Percentiles rank a stretch among this genome's conserved stretches.
Evolutionary conservation across 148 eudicot genomes (phyloP).

Genomic region (Rhododendron ovatum): DNA sequence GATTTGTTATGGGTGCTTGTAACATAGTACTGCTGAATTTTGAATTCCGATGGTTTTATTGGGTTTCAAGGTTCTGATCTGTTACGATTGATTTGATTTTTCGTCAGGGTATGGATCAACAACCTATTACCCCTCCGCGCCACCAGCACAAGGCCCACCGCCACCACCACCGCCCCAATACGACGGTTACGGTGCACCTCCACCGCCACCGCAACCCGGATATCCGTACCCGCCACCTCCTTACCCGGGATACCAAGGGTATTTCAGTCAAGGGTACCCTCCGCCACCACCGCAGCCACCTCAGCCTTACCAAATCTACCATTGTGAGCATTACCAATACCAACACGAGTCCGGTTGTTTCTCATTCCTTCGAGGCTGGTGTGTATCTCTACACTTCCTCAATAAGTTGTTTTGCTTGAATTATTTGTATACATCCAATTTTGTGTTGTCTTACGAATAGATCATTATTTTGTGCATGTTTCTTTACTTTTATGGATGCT

Average conservation of each 20-base stretch:
- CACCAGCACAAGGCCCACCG: slow-evolving; percentile 37
- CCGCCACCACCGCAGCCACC: slow-evolving; percentile 30
- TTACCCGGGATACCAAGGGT: slow-evolving; percentile 49
- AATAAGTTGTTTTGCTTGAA: not conserved
- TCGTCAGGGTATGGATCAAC: slow-evolving; percentile 31
- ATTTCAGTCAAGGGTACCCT: slow-evolving; percentile 52
- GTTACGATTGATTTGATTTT: not conserved
- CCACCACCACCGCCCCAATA: slow-evolving; percentile 8
- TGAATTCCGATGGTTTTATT: not conserved
- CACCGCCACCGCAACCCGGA: slow-evolving; percentile 27
- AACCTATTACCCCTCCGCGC: slow-evolving; percentile 30
- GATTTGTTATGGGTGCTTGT: not conserved
- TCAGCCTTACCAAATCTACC: slow-evolving; percentile 36
- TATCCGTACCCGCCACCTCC: slow-evolving; percentile 35
- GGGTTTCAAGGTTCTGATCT: not conserved
- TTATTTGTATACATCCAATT: not conserved
- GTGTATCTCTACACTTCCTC: slow-evolving; percentile 13
- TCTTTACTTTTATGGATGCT: not conserved
- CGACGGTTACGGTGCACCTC: slow-evolving; percentile 38
- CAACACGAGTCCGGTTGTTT: slow-evolving; percentile 25
- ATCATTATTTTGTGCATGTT: not conserved
- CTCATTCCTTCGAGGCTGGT: slow-evolving; percentile 62
- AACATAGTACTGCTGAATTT: not conserved
- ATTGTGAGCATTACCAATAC: slow-evolving; percentile 44
- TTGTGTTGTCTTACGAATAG: not conserved